Base-by-base conservation (phyloP, 169 alveolate genomes). In the Condylostoma magnum region DNA sequence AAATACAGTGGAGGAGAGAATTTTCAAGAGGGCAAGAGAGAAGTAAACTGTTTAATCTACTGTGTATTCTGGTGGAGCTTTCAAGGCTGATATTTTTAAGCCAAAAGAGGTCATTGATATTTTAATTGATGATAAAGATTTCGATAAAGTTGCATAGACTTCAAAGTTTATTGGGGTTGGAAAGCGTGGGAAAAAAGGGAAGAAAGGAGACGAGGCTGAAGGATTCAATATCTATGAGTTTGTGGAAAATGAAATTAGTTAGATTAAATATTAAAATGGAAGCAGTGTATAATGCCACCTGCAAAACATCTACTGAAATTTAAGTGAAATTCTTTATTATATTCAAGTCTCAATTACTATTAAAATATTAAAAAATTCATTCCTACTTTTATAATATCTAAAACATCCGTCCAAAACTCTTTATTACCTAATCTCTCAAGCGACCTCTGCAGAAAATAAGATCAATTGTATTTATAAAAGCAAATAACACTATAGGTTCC, bases 1-100 rank as follows among this genome's bases (percentile, higher is more conserved):
- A 73, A 95, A 99, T 93, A 97, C 99, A 12, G 99, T 97, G 4
- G 99, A 98, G 83, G 99, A 98, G 86, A 94, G 99, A 57, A 97
- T 97, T 96, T 96, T 99, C 5, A 93, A 96, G 77, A 92, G 99
- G 63, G 97, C 99, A 27, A 97, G 94, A 78, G 83, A 89, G 57
- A 92, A 92, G 69, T 82, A 89, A 76, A 85, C 77, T 68, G 95
- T 92, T 18, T 86, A 92, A 70, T 77, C 93, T 2, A 92, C 97
- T 41, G 97, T 92, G 25, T 92, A 92, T 67, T 77, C 92, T 28
- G 95, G 95, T 5, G 91, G 93, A 18, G 93, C 93, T 18, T 77
- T 92, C 36, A 82, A 89, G 70, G 95, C 94, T 6, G 97, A 92
- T 78, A 84, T 83, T n/a, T 85, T 89, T 66, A 92, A 84, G 58